Evolutionary conservation across 345 rosid species (phyloP), one percentile per base, ranked within the genome.

Genomic region (Populus nigra): DNA sequence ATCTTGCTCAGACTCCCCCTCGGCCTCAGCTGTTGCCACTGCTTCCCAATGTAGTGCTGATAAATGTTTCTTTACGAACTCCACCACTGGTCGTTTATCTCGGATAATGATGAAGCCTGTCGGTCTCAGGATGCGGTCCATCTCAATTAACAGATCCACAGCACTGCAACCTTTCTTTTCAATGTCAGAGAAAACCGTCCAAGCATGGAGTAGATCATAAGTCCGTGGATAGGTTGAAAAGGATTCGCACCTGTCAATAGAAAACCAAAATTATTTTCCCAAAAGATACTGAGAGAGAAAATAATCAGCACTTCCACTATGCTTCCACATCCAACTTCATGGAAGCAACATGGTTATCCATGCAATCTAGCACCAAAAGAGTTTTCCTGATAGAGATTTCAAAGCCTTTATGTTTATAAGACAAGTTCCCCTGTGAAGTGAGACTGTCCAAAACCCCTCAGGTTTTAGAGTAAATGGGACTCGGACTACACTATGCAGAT

Each of bases 51-150:
- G 98, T 83, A 95, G 76, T 68, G 97, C 98, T 61, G 73, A 35
- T 43, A 91, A 29, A 78, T 92, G 89, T 88, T 89, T 91, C 90
- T 88, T 91, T 71, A 93, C 61, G 5, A 83, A 89, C 68, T 88
- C 97, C 22, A 92, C 82, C 68, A 88, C 85, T 0, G 88, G 66
- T 77, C 84, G 87, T 71, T 91, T 93, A 88, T 95, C 98, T 65
- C 90, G 83, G 78, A 95, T 74, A 79, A 95, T 89, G 55, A 89
- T 33, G 75, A 93, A 91, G 53, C 99, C 99, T 0, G 83, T 92
- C 1, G 99, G 99, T 80, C 99, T 88, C 73, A 95, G 92, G 53
- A 95, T 88, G 62, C 99, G 91, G 79, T 95, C 99, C 97, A 95
- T 93, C 89, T 95, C 99, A 0, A 93, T 79, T 17, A 95, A 79